A percentile compares a stretch with the other conserved stretches of the same genome.
Evolutionary conservation across 305 asterid species (phyloP).

Genomic region (Solanum aculeatissimum): DNA sequence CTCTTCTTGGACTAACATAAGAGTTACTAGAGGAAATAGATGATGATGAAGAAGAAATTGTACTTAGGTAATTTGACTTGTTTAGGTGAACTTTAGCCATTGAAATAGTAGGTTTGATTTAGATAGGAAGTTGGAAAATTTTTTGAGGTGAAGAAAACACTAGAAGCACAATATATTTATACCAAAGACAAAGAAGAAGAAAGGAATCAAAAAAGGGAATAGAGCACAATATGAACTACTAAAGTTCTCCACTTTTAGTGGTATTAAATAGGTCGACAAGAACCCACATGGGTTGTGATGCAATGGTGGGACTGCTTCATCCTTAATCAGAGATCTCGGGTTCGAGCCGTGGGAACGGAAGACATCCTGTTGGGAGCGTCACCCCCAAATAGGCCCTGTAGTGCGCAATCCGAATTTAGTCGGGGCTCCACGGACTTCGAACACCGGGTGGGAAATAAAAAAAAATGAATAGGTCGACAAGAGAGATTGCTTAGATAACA

Average conservation of each 20-base stretch:
- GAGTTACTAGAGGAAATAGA: not conserved
- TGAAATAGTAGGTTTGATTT: not conserved
- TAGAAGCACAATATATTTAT: not conserved
- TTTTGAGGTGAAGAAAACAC: not conserved
- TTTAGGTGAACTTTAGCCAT: not conserved
- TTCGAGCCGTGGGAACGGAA: too few species aligned
- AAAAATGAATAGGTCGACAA: too few species aligned
- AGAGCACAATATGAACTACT: not conserved
- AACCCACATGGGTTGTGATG: too few species aligned
- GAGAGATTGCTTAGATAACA: too few species aligned
- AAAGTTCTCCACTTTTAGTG: not conserved
- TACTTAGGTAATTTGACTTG: not conserved
- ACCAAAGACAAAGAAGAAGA: not conserved
- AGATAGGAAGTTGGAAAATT: not conserved
- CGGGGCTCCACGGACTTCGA: too few species aligned
- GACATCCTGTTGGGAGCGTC: too few species aligned
- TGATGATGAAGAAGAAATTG: not conserved
- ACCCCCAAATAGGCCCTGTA: too few species aligned
- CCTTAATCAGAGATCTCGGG: too few species aligned
- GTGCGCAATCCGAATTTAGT: too few species aligned
- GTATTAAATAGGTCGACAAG: not conserved
- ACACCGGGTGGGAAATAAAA: too few species aligned
- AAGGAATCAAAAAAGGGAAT: not conserved
- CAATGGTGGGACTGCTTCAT: too few species aligned
- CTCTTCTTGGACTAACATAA: conserved; percentile 25